phyloP scores from a whole-genome alignment of 1,139 yeast species.

The Kurtzmaniella natalensis region DNA sequence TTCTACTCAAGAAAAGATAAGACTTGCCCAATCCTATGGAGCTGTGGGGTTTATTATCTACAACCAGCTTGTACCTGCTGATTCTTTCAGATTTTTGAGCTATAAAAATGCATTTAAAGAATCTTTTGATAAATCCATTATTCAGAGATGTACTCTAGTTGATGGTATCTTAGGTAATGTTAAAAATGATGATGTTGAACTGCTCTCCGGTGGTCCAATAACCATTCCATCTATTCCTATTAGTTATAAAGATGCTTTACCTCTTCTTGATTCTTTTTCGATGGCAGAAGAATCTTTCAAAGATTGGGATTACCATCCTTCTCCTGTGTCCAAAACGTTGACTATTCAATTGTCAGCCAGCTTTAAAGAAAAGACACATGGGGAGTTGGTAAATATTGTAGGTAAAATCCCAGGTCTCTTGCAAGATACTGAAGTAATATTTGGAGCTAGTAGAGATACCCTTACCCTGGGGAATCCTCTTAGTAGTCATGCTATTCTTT shows the following conservation, averaged over 20 bases:
- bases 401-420: slow-evolving; percentile 36
- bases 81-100: not conserved
- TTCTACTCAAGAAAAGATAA: slow-evolving; percentile 23
- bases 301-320: slow-evolving; percentile 27
- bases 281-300: slow-evolving; percentile 12
- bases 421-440: slow-evolving; percentile 38
- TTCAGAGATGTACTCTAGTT: not conserved
- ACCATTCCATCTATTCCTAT: slow-evolving; percentile 33
- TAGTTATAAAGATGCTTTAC: slow-evolving; percentile 26
- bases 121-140: not conserved
- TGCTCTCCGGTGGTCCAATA: not conserved
- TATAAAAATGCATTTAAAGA: not conserved
- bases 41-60: slow-evolving; percentile 28
- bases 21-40: slow-evolving; percentile 25
- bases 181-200: too few species aligned
- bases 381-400: slow-evolving; percentile 30
- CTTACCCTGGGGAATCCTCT: slow-evolving; percentile 34
- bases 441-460: slow-evolving; percentile 42
- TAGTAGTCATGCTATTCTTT: slow-evolving; percentile 37
- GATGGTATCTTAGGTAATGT: not conserved
- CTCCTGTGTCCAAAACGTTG: slow-evolving; percentile 9
- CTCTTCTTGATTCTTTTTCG: slow-evolving; percentile 28
- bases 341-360: slow-evolving; percentile 17
- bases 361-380: slow-evolving; percentile 12
- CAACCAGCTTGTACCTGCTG: slow-evolving; percentile 12